Conservation (phyloP, 2,329 filamentous ascomycete genomes). For the Scedosporium dehoogii region DNA sequence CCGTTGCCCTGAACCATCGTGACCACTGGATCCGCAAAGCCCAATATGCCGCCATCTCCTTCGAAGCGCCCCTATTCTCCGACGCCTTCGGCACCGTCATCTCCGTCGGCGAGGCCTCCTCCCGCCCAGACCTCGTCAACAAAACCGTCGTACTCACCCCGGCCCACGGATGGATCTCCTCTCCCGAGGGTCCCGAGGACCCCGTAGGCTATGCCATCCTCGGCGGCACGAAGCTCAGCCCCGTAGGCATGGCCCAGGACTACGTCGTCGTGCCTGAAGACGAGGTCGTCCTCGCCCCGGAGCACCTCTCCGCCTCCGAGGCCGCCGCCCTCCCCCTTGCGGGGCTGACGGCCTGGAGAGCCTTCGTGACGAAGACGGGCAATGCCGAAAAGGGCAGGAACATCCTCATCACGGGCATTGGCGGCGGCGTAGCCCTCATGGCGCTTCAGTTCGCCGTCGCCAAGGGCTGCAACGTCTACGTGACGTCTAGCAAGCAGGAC, state of each 20-base stretch:
- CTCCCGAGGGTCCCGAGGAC: conserved; percentile 64
- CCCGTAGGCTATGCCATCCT: conserved; percentile 48
- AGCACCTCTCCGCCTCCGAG: conserved; percentile 61
- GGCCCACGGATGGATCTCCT: conserved; percentile 64
- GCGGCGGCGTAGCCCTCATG: conserved; percentile 81
- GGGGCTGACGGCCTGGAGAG: conserved; percentile 81
- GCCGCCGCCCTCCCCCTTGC: conserved; percentile 78
- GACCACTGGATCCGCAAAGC: conserved; percentile 91
- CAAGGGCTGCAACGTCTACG: conserved; percentile 66
- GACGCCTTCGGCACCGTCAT: conserved; percentile 74
- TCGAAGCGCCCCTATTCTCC: conserved; percentile 66
- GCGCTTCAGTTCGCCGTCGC: conserved; percentile 70
- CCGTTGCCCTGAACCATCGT: conserved; percentile 85
- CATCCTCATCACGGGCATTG: conserved; percentile 81
- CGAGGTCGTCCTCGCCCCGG: conserved; percentile 69
- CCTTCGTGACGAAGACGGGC: conserved; percentile 67
- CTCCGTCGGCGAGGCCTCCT: conserved; percentile 42
- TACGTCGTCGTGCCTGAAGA: conserved; percentile 56
- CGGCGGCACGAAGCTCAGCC: conserved; percentile 56
- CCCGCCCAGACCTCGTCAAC: conserved; percentile 31
- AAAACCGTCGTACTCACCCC: conserved; percentile 73
- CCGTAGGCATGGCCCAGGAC: conserved; percentile 66
- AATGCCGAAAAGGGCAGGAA: conserved; percentile 57
- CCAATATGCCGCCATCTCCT: conserved; percentile 78
- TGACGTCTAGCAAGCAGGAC: conserved; percentile 62